Percentiles rank a stretch among this genome's conserved stretches.
These are phyloP conservation scores for Camellia granthamiana DNA, from an alignment of 148 eudicot species.

Conservation along the genomic window DNA sequence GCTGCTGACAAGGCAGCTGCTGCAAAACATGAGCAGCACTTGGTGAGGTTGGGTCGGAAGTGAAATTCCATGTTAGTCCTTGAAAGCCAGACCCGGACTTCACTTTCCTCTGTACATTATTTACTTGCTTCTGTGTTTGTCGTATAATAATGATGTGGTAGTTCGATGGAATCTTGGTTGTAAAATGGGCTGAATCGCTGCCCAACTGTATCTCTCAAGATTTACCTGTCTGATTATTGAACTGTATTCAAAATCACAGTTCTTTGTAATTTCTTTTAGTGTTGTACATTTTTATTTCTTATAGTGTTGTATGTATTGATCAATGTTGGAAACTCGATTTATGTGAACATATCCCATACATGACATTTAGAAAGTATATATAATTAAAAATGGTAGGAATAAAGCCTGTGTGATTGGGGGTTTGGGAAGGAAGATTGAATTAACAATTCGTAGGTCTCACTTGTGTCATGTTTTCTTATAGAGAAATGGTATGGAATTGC, in stretches of 20 bases:
- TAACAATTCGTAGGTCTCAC: too few species aligned
- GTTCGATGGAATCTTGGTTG: neutral
- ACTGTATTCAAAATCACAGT: neutral
- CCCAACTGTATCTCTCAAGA: neutral
- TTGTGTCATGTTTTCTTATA: too few species aligned
- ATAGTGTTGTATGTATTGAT: neutral
- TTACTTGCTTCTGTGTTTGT: neutral
- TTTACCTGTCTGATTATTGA: neutral
- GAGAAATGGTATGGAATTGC: too few species aligned
- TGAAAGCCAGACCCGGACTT: neutral
- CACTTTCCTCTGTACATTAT: constrained; percentile 3
- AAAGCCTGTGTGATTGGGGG: too few species aligned
- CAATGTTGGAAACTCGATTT: too few species aligned
- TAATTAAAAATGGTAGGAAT: too few species aligned
- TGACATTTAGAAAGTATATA: too few species aligned
- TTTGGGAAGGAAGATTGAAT: too few species aligned
- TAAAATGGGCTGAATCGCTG: constrained; percentile 2
- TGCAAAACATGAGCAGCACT: constrained; percentile 70
- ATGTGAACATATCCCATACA: too few species aligned
- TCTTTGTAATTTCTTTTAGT: neutral
- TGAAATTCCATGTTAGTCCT: neutral
- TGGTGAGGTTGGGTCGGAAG: constrained; percentile 67
- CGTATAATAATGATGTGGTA: constrained; percentile 14
- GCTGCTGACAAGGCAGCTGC: constrained; percentile 91
- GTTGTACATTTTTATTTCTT: neutral